These are phyloP conservation scores for Chaetomium fimeti DNA, from an alignment of 495 filamentous ascomycete genomes.

Conservation along the genomic window DNA sequence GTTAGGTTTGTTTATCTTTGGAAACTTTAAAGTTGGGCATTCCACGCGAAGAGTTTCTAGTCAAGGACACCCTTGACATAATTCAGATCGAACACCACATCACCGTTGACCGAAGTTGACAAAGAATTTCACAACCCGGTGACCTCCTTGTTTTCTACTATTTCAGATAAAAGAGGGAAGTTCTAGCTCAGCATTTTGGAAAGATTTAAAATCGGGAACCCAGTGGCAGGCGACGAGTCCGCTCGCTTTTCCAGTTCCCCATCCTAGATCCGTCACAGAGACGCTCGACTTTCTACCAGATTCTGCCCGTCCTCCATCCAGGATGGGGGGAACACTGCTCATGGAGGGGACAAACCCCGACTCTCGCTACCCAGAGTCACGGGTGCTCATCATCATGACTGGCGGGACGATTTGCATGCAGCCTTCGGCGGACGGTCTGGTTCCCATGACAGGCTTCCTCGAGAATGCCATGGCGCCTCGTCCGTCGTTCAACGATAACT, in stretches of 20 bases:
- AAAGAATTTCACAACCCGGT: no score
- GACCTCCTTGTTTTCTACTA: no score
- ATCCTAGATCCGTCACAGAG: no score
- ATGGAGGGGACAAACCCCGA: slow-evolving; percentile 32
- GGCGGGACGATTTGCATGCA: slow-evolving; percentile 97
- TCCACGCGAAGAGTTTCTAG: background rate
- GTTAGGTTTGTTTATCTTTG: background rate
- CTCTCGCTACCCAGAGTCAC: slow-evolving; percentile 60
- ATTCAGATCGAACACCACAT: no score
- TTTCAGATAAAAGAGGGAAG: no score
- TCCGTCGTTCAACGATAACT: slow-evolving; percentile 87
- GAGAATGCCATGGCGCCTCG: slow-evolving; percentile 77
- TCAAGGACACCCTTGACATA: no score
- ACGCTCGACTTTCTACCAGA: no score
- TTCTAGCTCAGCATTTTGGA: no score
- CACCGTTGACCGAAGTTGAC: no score
- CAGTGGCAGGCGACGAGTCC: no score
- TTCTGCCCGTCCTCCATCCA: background rate
- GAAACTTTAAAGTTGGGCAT: background rate
- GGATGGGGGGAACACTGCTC: slow-evolving; percentile 30
- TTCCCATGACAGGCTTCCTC: slow-evolving; percentile 78
- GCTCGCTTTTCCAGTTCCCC: no score
- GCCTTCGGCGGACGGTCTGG: slow-evolving; percentile 60
- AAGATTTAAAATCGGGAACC: no score
- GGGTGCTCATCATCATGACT: slow-evolving; percentile 88